Percentiles rank a stretch among this genome's conserved stretches.
Evolutionary conservation across 192 early-diverging fungal genomes (phyloP).

Genomic region (Dissophora ornata): DNA sequence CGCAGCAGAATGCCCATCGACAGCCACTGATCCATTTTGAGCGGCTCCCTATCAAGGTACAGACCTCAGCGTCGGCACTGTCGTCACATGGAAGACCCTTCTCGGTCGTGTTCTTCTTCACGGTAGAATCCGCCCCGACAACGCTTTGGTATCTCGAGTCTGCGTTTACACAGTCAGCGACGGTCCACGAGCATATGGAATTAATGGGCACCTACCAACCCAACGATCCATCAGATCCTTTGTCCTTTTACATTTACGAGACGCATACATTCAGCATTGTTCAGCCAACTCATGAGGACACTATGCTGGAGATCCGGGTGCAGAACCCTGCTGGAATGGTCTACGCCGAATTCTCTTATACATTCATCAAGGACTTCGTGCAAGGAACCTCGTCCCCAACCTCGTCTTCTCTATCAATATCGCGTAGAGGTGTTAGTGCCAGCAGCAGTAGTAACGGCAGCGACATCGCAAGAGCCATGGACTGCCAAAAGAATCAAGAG

Average conservation of each 20-base stretch:
- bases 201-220: conserved; percentile 40
- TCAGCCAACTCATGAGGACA: conserved; percentile 34
- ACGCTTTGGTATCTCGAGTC: conserved; percentile 46
- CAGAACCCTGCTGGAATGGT: conserved; percentile 22
- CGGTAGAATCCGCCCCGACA: conserved; percentile 12
- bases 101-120: conserved; percentile 45
- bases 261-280: conserved; percentile 19
- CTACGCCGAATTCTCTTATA: conserved; percentile 37
- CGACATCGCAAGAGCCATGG: not conserved
- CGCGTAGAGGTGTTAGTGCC: not conserved
- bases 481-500: not conserved
- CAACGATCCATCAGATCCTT: conserved; percentile 22
- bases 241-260: conserved; percentile 41
- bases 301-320: conserved; percentile 29
- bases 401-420: not conserved
- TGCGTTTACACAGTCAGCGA: conserved; percentile 19
- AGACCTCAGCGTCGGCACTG: conserved; percentile 13
- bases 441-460: not conserved
- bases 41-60: conserved; percentile 31
- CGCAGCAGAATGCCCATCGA: not conserved
- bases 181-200: conserved; percentile 35
- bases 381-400: conserved; percentile 3
- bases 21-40: conserved; percentile 24
- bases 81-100: conserved; percentile 21
- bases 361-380: conserved; percentile 9